These are phyloP conservation scores for Trametes cubensis DNA, from an alignment of 768 basidiomycete genomes.

Conservation along the genomic window DNA sequence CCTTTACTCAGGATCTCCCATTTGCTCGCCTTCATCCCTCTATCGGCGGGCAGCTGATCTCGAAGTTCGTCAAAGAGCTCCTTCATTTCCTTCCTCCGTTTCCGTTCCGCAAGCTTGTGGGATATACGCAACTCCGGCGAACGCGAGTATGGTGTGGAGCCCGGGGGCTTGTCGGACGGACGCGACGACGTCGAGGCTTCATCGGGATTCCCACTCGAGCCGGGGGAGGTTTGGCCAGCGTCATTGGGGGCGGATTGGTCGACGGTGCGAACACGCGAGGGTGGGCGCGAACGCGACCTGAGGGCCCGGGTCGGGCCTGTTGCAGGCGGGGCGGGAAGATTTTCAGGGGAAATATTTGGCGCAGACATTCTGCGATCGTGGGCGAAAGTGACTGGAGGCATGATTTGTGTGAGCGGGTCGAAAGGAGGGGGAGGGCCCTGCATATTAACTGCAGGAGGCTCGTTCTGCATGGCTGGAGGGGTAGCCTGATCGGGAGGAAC, in stretches of 20 bases:
- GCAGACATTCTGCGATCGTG: slow-evolving; percentile 80
- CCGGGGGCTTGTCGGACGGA: slow-evolving; percentile 45
- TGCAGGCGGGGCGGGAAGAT: slow-evolving; percentile 50
- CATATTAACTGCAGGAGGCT: slow-evolving; percentile 29
- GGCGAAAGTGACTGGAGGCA: slow-evolving; percentile 59
- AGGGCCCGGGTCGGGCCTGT: slow-evolving; percentile 53
- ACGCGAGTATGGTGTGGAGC: slow-evolving; percentile 86
- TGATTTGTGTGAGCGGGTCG: slow-evolving; percentile 40
- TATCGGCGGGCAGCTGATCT: slow-evolving; percentile 88
- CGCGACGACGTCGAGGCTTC: slow-evolving; percentile 23
- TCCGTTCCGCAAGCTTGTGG: slow-evolving; percentile 96
- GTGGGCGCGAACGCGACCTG: slow-evolving; percentile 71
- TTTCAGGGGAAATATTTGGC: slow-evolving; percentile 46
- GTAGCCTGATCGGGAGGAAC: slow-evolving; percentile 39
- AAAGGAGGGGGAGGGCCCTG: slow-evolving; percentile 28
- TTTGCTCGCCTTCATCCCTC: slow-evolving; percentile 96
- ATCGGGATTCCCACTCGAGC: slow-evolving; percentile 19
- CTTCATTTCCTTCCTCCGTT: slow-evolving; percentile 98
- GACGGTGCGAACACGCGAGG: slow-evolving; percentile 56
- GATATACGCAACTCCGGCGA: slow-evolving; percentile 93
- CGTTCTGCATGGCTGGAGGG: slow-evolving; percentile 40
- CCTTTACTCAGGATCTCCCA: slow-evolving; percentile 99
- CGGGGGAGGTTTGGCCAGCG: slow-evolving; percentile 23
- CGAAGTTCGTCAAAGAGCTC: slow-evolving; percentile 96
- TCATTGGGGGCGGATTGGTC: slow-evolving; percentile 43